A percentile compares a stretch with the other conserved stretches of the same genome.
phyloP scores from a whole-genome alignment of 441 rosid genomes.

The Biscutella auriculata region DNA sequence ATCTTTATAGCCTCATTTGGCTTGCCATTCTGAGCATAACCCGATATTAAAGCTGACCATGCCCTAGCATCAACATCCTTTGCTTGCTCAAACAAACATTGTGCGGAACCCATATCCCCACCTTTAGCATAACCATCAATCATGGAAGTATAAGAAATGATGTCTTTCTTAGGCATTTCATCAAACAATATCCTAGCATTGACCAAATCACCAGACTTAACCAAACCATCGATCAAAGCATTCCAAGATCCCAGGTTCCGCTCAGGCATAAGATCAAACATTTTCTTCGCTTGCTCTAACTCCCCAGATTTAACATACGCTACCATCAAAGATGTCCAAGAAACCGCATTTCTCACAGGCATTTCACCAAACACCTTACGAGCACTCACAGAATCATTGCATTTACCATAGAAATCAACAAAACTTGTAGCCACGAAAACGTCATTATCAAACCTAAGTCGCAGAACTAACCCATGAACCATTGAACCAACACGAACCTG shows the following conservation, averaged over 20 bases:
- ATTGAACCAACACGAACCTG: conserved; percentile 30
- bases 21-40: conserved; percentile 62
- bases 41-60: conserved; percentile 64
- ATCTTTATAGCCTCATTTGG: conserved; percentile 45
- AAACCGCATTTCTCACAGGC: conserved; percentile 39
- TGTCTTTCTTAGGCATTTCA: conserved; percentile 48
- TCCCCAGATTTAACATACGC: conserved; percentile 41
- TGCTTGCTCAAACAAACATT: conserved; percentile 44
- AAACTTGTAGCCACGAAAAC: conserved; percentile 52
- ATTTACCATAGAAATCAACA: conserved; percentile 53
- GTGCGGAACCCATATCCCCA: conserved; percentile 60
- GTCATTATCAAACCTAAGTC: conserved; percentile 31
- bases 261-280: conserved; percentile 49
- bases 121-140: conserved; percentile 65
- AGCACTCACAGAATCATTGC: conserved; percentile 34
- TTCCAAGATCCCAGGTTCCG: conserved; percentile 55
- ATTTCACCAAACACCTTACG: conserved; percentile 54
- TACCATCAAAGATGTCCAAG: conserved; percentile 66
- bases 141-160: conserved; percentile 48
- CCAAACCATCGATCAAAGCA: conserved; percentile 43
- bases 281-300: conserved; percentile 33
- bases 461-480: conserved; percentile 45
- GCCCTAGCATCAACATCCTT: conserved; percentile 44
- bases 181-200: conserved; percentile 50
- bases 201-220: conserved; percentile 42